Evolutionary conservation across 192 early-diverging fungal species (phyloP), one percentile per base, ranked within the genome.

Genomic region (Allomyces javanicus): DNA sequence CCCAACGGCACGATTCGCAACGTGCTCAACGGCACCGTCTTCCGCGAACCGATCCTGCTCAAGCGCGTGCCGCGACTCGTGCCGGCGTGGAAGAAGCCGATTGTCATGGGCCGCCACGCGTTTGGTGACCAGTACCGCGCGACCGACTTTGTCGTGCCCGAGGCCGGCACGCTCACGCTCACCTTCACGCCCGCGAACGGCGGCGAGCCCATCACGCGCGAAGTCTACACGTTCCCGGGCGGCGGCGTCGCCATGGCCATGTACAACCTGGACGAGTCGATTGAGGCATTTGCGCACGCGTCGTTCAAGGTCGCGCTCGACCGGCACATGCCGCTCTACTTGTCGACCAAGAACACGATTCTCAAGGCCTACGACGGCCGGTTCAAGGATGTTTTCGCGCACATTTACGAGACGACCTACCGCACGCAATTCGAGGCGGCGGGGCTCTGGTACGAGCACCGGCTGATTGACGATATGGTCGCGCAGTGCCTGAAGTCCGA

Each of bases 61-160:
- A 86, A 88, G 66, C 93, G 88, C 70, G 83, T 97, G 55, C 95
- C 95, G 17, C 78, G 89, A 61, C 71, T 97, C 66, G 90, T 97
- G 44, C 93, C 94, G 22, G 89, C 87, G 24, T 94, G 92, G 92
- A 93, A 86, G 62, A 81, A 92, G 72, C 91, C 94, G 67, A 97
- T 97, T 74, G 79, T 93, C 69, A 88, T 97, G 73, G 95, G 92
- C 44, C 86, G 95, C 71, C 95, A 97, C 68, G 95, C 95, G 64
- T 91, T 89, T 69, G 95, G 95, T 71, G 95, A 97, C 79, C 95
- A 96, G 90, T 99, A 99, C 87, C 81, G 82, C 72, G 86, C 94
- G 9, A 97, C 96, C 22, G 96, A 99, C 75, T 93, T 99, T 81
- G 85, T 94, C 72, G 87, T 86, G 61, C 79, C 84, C 65, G 88